These are phyloP conservation scores for Botrytis deweyae DNA, from an alignment of 2,329 filamentous ascomycete species.

Conservation along the genomic window DNA sequence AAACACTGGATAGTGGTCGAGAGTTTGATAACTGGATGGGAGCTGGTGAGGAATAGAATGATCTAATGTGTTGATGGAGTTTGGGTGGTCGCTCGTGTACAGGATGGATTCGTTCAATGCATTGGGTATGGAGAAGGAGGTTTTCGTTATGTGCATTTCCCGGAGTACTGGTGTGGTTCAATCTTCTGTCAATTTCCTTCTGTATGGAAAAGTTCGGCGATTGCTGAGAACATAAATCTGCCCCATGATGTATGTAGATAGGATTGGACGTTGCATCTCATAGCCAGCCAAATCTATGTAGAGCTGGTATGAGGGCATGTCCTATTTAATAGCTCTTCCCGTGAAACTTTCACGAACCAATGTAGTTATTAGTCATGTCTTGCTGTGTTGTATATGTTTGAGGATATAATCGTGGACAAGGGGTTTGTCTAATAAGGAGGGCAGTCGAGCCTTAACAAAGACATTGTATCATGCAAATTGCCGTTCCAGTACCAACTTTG, in stretches of 20 bases:
- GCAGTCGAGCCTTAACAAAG: constrained; percentile 19
- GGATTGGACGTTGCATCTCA: constrained; percentile 5
- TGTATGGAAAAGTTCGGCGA: constrained; percentile 5
- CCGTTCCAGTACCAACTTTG: constrained; percentile 11
- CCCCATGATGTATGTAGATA: constrained; percentile 12
- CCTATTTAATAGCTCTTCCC: not conserved
- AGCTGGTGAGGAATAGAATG: constrained; percentile 22
- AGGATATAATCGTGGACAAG: constrained; percentile 3
- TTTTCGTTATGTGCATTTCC: constrained; percentile 15
- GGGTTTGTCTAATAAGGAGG: not conserved
- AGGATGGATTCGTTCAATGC: constrained; percentile 11
- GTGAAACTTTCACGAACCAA: constrained; percentile 6
- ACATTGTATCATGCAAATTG: constrained; percentile 25
- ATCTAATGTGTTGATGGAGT: constrained; percentile 3
- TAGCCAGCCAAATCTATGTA: not conserved
- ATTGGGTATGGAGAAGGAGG: constrained; percentile 18
- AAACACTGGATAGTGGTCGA: constrained; percentile 34
- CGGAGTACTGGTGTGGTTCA: not conserved
- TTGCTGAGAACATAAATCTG: not conserved
- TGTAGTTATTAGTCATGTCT: not conserved
- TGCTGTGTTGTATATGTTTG: not conserved
- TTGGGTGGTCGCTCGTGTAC: constrained; percentile 1
- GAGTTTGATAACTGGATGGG: constrained; percentile 41
- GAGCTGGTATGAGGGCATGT: not conserved
- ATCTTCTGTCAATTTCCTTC: not conserved